These are phyloP conservation scores for Asterochloris sp. DNA, from an alignment of 139 green algal genomes.

Conservation along the genomic window DNA sequence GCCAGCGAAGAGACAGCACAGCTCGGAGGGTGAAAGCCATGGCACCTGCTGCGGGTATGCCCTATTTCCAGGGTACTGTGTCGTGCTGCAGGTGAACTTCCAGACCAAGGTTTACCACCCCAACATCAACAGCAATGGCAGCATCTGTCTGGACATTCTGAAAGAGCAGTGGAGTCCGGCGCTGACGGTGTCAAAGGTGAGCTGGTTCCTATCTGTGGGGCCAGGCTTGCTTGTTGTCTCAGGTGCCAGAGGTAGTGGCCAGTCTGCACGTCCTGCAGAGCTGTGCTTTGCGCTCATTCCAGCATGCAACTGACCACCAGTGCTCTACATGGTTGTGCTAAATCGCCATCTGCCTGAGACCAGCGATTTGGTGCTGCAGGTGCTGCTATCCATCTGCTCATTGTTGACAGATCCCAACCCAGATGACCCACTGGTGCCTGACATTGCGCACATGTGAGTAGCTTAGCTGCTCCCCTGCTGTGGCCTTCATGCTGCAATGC, in stretches of 20 bases:
- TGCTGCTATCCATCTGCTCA: conserved; percentile 96
- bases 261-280: too few species aligned
- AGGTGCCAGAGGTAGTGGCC: background rate
- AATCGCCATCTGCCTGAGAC: too few species aligned
- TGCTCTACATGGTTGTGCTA: too few species aligned
- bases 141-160: conserved; percentile 98
- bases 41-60: too few species aligned
- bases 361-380: conserved; percentile 38
- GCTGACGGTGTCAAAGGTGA: conserved; percentile 94
- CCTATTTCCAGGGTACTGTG: too few species aligned
- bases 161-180: conserved; percentile 98
- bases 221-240: background rate
- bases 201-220: background rate
- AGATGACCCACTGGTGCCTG: conserved; percentile 95
- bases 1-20: too few species aligned
- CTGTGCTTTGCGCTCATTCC: too few species aligned
- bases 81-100: conserved; percentile 59
- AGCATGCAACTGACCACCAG: too few species aligned
- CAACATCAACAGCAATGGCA: conserved; percentile 97
- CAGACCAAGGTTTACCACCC: conserved; percentile 97
- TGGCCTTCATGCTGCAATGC: background rate
- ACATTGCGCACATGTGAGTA: conserved; percentile 92
- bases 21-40: too few species aligned
- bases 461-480: background rate
- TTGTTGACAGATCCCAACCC: conserved; percentile 98